phyloP scores from a whole-genome alignment of 352 stramenopile species.

The Globisporangium cederbergense region DNA sequence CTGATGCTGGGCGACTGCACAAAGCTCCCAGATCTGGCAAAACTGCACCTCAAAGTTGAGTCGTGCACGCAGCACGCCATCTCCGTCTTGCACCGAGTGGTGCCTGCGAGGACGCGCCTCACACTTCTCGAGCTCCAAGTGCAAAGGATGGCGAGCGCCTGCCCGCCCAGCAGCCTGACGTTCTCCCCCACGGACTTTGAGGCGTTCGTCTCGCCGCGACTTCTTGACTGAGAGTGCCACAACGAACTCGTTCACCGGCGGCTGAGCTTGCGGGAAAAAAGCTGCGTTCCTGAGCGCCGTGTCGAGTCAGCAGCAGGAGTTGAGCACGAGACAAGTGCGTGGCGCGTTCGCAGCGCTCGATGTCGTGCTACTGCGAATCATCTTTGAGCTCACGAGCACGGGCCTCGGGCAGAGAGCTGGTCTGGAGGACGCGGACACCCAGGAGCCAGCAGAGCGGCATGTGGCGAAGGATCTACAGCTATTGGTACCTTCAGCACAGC shows the following conservation, averaged over 20 bases:
- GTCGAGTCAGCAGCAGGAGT: neutral
- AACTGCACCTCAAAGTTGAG: neutral
- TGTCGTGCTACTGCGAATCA: neutral
- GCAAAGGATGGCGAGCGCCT: neutral
- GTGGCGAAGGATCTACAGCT: too few relatives aligned
- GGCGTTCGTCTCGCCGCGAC: neutral
- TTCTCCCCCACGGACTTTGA: neutral
- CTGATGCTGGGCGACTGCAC: neutral
- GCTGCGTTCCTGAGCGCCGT: neutral
- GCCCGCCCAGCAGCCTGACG: too few relatives aligned
- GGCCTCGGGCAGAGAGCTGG: too few relatives aligned
- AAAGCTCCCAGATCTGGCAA: neutral
- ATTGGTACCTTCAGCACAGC: too few relatives aligned
- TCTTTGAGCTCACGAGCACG: neutral
- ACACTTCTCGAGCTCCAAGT: neutral
- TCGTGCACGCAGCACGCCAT: neutral
- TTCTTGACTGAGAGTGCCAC: neutral
- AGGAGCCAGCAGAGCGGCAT: too few relatives aligned
- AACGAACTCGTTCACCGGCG: neutral
- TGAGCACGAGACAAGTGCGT: neutral
- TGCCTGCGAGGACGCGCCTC: neutral
- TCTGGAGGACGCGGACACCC: too few relatives aligned
- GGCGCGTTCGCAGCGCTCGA: neutral
- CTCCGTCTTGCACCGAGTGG: neutral
- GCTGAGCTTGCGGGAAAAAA: neutral